Conservation (phyloP, 2,329 filamentous ascomycete genomes). For the Calonectria montana region DNA sequence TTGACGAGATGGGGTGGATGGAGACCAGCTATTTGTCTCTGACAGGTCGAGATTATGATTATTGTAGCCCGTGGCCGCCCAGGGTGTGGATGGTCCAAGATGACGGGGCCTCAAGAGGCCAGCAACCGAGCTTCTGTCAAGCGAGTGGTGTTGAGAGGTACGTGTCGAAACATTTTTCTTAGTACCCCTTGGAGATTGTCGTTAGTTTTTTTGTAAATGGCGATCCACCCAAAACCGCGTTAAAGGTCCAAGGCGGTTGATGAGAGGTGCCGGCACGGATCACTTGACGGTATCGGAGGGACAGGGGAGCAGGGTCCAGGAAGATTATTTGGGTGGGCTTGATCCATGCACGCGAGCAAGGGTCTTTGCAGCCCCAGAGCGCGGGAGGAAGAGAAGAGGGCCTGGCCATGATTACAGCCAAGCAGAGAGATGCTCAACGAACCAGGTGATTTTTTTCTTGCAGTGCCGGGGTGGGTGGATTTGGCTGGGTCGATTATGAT, state of each 20-base stretch:
- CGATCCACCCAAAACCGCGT: conserved; percentile 37
- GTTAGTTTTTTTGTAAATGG: conserved; percentile 32
- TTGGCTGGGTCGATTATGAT: conserved; percentile 10
- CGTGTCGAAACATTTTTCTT: conserved; percentile 33
- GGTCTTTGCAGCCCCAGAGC: conserved; percentile 33
- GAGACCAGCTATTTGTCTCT: conserved; percentile 7
- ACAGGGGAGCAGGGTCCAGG: conserved; percentile 35
- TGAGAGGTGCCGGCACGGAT: conserved; percentile 38
- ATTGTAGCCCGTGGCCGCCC: conserved; percentile 17
- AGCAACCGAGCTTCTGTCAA: conserved; percentile 12
- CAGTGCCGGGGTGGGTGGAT: conserved; percentile 1
- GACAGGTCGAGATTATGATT: conserved; percentile 15
- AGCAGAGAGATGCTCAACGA: conserved; percentile 17
- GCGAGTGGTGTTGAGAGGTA: conserved; percentile 26
- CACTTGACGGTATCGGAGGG: conserved; percentile 37
- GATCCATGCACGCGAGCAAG: conserved; percentile 34
- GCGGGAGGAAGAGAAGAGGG: conserved; percentile 27
- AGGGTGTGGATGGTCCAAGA: conserved; percentile 15
- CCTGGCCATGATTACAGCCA: conserved; percentile 4
- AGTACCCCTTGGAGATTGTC: conserved; percentile 32
- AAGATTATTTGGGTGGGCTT: conserved; percentile 31
- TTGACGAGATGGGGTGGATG: neutral
- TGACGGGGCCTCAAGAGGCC: conserved; percentile 13
- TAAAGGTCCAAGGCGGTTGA: conserved; percentile 34
- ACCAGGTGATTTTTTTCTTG: conserved; percentile 30